Conservation (phyloP, 345 rosid genomes). For the Eucalyptus cloeziana region DNA sequence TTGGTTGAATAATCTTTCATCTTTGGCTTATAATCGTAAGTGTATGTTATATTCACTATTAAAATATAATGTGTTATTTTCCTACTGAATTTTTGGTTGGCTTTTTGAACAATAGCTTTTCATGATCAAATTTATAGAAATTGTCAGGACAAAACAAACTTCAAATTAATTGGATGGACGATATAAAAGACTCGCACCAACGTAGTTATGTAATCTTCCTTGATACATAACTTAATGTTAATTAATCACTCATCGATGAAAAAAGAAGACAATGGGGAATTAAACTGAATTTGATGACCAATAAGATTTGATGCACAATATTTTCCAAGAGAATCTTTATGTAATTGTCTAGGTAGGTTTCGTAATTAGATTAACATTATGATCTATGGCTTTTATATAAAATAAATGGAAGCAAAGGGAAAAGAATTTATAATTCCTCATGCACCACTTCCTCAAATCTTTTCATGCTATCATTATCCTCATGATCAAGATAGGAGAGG, state of each 20-base stretch:
- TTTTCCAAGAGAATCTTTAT: not conserved
- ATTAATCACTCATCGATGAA: not conserved
- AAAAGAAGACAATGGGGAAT: not conserved
- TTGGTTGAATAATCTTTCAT: not conserved
- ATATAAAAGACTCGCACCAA: not conserved
- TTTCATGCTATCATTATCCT: not conserved
- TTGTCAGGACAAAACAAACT: not conserved
- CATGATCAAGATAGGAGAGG: not conserved
- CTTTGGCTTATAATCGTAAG: not conserved
- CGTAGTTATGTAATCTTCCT: not conserved
- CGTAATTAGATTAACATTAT: not conserved
- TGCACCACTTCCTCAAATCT: not conserved
- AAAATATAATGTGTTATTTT: not conserved
- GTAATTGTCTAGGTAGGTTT: not conserved
- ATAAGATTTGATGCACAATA: not conserved
- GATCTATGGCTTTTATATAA: not conserved
- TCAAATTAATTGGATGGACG: not conserved
- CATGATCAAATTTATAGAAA: not conserved
- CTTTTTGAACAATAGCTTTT: not conserved
- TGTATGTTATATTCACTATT: not conserved
- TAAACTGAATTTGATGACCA: not conserved
- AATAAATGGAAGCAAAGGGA: not conserved
- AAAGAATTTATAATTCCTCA: not conserved
- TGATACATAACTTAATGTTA: not conserved
- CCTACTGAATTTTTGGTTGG: not conserved